Evolutionary conservation across 2,329 filamentous ascomycete species (phyloP), one percentile per base, ranked within the genome.

Genomic region (Fusarium longipes): DNA sequence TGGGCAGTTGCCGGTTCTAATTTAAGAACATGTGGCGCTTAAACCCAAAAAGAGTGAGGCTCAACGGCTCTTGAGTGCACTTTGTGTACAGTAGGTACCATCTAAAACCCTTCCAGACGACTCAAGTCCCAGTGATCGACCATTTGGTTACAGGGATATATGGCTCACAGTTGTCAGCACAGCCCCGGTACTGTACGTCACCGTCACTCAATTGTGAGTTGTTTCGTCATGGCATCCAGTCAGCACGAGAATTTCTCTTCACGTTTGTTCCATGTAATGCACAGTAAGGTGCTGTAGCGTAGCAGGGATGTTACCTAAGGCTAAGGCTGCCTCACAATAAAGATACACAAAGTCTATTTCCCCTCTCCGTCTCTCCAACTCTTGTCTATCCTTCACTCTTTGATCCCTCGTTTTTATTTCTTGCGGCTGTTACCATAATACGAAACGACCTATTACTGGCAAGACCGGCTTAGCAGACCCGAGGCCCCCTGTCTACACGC

Each of bases 131-230:
- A 55, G 45, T 65, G 61, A 68, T 68, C 61, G 65, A 43, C 65
- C 43, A 42, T 35, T 57, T 25, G 24, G 44, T 29, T 66, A 43
- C 65, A 68, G 66, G 65, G 65, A 39, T 62, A 14, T 22, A 57
- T 49, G 27, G 50, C 43, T 61, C 50, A 55, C 53, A 57, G 55
- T 66, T 61, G 60, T 60, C 62, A 72, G 71, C 71, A 73, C 69
- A 65, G 71, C 71, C 71, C 68, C 69, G 36, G 67, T 25, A 67
- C 58, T 70, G 65, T 71, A 73, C 71, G 71, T 73, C 71, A 73
- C 71, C 71, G 71, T 73, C 71, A 73, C 71, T 59, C 49, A 47
- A 40, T 60, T 54, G 47, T 62, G 60, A 57, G 65, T 47, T 67
- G 65, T 59, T 68, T 68, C 57, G 65, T 72, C 64, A 66, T 63